phyloP scores from a whole-genome alignment of 257 asterid species.

The Echites panduratus region DNA sequence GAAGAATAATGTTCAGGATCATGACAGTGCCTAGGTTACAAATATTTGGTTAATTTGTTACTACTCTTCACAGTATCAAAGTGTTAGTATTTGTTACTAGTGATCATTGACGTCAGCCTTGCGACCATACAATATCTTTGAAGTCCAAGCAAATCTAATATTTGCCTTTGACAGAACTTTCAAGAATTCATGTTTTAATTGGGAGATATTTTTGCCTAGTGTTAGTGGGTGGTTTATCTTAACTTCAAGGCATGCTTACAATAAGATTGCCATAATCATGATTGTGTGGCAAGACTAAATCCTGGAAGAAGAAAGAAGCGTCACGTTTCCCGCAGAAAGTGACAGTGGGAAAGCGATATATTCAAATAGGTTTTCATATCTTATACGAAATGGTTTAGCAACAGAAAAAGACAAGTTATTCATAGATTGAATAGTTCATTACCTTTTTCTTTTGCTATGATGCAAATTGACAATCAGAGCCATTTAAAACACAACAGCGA shows the following conservation, averaged over 20 bases:
- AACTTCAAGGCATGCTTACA: constrained; percentile 6
- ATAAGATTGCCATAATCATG: constrained; percentile 9
- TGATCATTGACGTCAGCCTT: constrained; percentile 10
- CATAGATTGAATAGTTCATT: neutral
- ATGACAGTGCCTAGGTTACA: neutral
- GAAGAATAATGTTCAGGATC: neutral
- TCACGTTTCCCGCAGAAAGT: neutral
- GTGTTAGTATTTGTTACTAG: constrained; percentile 7
- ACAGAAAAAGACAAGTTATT: neutral
- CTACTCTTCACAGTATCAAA: neutral
- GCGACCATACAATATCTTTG: constrained; percentile 13
- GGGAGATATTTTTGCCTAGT: neutral
- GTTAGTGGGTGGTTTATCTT: constrained; percentile 17
- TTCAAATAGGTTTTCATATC: constrained; percentile 10
- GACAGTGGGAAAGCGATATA: neutral
- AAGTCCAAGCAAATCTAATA: constrained; percentile 10
- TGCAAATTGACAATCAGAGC: neutral
- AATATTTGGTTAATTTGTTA: neutral
- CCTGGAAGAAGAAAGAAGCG: neutral
- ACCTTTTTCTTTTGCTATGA: neutral
- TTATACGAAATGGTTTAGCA: neutral
- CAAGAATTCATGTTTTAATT: constrained; percentile 4
- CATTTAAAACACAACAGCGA: neutral
- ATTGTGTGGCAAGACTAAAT: constrained; percentile 13
- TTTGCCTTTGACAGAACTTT: constrained; percentile 3